Evolutionary conservation across 2,329 filamentous ascomycete genomes (phyloP).

Genomic region (Hypoxylon sp.): DNA sequence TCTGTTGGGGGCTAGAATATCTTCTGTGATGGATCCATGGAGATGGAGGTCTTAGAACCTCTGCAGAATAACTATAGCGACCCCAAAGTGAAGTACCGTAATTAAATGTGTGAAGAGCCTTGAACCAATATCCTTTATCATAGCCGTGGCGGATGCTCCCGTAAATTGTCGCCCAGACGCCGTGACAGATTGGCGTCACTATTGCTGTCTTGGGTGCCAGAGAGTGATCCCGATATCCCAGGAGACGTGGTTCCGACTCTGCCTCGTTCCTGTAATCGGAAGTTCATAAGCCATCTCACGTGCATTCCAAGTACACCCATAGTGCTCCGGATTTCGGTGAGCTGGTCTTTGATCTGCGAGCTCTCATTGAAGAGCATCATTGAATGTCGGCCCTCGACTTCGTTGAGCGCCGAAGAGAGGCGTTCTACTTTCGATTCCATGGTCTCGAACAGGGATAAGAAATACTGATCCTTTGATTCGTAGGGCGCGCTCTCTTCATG

Average conservation of each 20-base stretch:
- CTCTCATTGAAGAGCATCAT: conserved; percentile 73
- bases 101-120: not conserved
- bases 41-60: too few species aligned
- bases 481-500: conserved; percentile 50
- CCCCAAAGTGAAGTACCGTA: not conserved
- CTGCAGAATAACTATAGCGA: not conserved
- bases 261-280: conserved; percentile 63
- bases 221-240: conserved; percentile 43
- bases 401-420: conserved; percentile 68
- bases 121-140: conserved; percentile 27
- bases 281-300: conserved; percentile 69
- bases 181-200: conserved; percentile 45
- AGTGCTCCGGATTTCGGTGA: conserved; percentile 70
- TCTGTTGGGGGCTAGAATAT: not conserved
- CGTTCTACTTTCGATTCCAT: conserved; percentile 69
- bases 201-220: conserved; percentile 46
- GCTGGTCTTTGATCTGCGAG: conserved; percentile 71
- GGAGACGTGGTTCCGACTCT: conserved; percentile 45
- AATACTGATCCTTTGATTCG: conserved; percentile 60
- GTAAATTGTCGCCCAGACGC: conserved; percentile 50
- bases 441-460: conserved; percentile 62
- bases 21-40: not conserved
- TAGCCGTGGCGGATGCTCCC: conserved; percentile 52
- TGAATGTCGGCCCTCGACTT: conserved; percentile 71
- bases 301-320: conserved; percentile 71